Conservation (phyloP, 179 eudicot genomes). For the Camellia oleifera region DNA sequence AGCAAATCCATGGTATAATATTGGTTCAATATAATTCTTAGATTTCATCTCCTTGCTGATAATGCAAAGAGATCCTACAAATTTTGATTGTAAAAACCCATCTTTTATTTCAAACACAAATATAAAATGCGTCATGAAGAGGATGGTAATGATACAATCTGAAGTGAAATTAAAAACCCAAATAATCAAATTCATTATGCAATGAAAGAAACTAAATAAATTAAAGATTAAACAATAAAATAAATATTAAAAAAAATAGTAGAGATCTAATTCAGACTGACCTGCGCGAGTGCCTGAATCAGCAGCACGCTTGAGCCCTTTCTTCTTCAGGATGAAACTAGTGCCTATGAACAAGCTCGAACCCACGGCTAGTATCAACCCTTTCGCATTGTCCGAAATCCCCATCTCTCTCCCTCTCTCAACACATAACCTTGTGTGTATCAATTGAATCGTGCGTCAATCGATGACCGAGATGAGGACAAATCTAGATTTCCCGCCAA, state of each 20-base stretch:
- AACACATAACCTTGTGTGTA: background rate
- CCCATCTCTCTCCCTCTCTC: background rate
- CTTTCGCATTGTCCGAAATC: constrained; percentile 52
- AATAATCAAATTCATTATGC: background rate
- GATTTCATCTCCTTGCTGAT: background rate
- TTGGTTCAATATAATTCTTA: background rate
- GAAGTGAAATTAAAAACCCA: background rate
- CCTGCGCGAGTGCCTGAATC: constrained; percentile 81
- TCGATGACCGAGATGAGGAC: background rate
- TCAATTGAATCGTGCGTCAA: background rate
- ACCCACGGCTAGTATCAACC: constrained; percentile 61
- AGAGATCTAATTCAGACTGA: constrained; percentile 18
- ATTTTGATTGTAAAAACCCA: background rate
- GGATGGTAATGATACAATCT: background rate
- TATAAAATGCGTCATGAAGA: background rate
- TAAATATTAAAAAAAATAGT: too few species aligned
- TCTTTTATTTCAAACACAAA: background rate
- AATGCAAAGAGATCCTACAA: background rate
- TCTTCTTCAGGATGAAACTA: constrained; percentile 88
- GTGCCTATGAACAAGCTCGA: constrained; percentile 78
- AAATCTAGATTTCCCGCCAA: constrained; percentile 21
- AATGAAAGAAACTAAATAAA: background rate
- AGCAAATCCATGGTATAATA: background rate
- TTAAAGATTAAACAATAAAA: background rate
- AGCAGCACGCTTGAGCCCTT: constrained; percentile 79